These are phyloP conservation scores for Cutaneotrichosporon sp. DNA, from an alignment of 1,284 basidiomycete genomes.

Conservation along the genomic window DNA sequence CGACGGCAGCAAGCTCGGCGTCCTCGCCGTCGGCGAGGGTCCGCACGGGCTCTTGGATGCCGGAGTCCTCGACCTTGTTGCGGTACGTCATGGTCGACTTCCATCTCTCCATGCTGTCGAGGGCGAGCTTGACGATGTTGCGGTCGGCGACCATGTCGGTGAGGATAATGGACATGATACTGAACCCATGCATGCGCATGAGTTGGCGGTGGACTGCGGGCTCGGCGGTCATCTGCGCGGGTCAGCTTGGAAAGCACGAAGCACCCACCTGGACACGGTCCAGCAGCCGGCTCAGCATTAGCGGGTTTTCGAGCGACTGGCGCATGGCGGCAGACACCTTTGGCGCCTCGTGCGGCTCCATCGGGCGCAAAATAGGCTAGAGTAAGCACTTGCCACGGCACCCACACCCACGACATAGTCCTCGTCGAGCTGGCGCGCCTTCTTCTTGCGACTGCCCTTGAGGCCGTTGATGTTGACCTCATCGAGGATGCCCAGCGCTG, in stretches of 20 bases:
- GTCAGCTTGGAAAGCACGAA: constrained; percentile 4
- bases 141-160: constrained; percentile 65
- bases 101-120: constrained; percentile 71
- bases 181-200: constrained; percentile 90
- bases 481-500: constrained; percentile 91
- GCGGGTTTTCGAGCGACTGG: constrained; percentile 73
- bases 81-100: constrained; percentile 74
- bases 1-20: constrained; percentile 24
- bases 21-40: constrained; percentile 27
- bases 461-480: constrained; percentile 72
- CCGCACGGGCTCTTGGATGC: constrained; percentile 65
- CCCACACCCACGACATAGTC: constrained; percentile 64
- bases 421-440: constrained; percentile 85
- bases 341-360: constrained; percentile 70
- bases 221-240: constrained; percentile 76
- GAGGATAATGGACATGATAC: constrained; percentile 82
- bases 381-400: not conserved
- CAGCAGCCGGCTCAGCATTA: constrained; percentile 76
- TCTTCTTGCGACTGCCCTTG: constrained; percentile 86
- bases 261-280: constrained; percentile 70
- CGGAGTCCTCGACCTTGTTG: constrained; percentile 90
- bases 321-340: constrained; percentile 88
- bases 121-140: constrained; percentile 63
- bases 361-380: constrained; percentile 60
- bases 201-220: constrained; percentile 71